Evolutionary conservation across 1,139 yeast species (phyloP).

Genomic region (Meyerozyma athensensis): DNA sequence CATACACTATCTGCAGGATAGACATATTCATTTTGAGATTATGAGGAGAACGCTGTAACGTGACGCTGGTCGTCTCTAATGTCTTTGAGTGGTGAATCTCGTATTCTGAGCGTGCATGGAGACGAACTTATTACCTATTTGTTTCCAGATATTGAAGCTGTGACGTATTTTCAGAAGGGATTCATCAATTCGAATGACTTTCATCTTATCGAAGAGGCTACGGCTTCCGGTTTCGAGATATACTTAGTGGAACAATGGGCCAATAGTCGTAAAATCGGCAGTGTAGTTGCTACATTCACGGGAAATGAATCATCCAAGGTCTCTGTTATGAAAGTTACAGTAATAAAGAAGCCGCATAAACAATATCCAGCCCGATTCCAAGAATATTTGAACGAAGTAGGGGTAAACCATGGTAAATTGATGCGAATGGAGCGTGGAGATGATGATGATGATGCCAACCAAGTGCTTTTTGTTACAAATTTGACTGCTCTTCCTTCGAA

Average conservation of each 20-base stretch:
- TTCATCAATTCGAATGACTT: conserved; percentile 34
- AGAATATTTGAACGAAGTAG: conserved; percentile 61
- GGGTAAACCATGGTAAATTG: conserved; percentile 50
- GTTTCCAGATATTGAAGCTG: conserved; percentile 50
- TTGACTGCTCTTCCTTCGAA: conserved; percentile 75
- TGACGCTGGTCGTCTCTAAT: conserved; percentile 2
- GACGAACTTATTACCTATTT: conserved; percentile 38
- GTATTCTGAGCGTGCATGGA: conserved; percentile 2
- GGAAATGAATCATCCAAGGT: conserved; percentile 69
- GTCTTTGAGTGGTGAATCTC: not conserved
- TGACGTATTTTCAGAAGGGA: conserved; percentile 42
- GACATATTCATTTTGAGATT: no score
- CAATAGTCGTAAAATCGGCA: conserved; percentile 59
- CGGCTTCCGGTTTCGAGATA: conserved; percentile 70
- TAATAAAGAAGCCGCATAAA: conserved; percentile 49
- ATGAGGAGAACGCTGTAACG: no score
- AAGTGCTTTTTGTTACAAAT: conserved; percentile 71
- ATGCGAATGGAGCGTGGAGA: conserved; percentile 26
- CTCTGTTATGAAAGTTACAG: conserved; percentile 54
- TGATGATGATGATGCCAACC: conserved; percentile 13
- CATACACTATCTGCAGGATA: no score
- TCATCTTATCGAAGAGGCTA: conserved; percentile 37
- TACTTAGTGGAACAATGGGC: conserved; percentile 96
- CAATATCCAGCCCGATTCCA: conserved; percentile 58
- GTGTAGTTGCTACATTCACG: conserved; percentile 75